These are phyloP conservation scores for Edaphochlamys debaryana DNA, from an alignment of 139 green algal genomes.

Conservation along the genomic window DNA sequence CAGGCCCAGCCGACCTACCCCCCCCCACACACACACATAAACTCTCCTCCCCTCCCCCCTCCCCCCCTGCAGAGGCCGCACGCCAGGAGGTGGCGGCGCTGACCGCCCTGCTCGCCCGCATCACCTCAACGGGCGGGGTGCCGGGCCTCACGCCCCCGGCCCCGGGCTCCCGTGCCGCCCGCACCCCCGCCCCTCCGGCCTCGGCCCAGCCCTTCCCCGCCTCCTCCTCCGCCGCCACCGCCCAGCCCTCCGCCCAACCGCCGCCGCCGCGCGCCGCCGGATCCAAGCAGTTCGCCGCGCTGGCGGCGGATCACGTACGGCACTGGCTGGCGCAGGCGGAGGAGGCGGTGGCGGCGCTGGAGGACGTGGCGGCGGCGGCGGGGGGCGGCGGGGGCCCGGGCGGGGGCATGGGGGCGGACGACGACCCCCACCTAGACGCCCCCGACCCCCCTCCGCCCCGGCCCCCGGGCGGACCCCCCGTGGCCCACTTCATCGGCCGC, in stretches of 20 bases:
- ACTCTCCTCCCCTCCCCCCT: no score
- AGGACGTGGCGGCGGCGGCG: not conserved
- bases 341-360: constrained; percentile 17
- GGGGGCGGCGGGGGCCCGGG: no score
- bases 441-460: not conserved
- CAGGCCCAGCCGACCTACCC: no score
- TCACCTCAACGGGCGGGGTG: no score
- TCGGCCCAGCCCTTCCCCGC: not conserved
- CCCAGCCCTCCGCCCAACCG: not conserved
- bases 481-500: constrained; percentile 33
- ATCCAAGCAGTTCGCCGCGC: constrained; percentile 28
- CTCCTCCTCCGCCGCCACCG: not conserved
- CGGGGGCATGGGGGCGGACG: constrained; percentile 13
- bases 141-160: no score
- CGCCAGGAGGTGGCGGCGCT: constrained; percentile 5
- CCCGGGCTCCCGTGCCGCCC: not conserved
- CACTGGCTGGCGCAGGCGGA: constrained; percentile 26
- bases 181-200: not conserved
- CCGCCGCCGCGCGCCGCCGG: not conserved
- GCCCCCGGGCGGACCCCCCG: not conserved
- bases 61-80: not conserved
- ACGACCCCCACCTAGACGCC: constrained; percentile 23
- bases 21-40: no score
- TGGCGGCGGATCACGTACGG: constrained; percentile 15
- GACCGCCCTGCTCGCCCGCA: not conserved